These are phyloP conservation scores for Smallanthus sonchifolius DNA, from an alignment of 129 eudicot genomes.

Conservation along the genomic window DNA sequence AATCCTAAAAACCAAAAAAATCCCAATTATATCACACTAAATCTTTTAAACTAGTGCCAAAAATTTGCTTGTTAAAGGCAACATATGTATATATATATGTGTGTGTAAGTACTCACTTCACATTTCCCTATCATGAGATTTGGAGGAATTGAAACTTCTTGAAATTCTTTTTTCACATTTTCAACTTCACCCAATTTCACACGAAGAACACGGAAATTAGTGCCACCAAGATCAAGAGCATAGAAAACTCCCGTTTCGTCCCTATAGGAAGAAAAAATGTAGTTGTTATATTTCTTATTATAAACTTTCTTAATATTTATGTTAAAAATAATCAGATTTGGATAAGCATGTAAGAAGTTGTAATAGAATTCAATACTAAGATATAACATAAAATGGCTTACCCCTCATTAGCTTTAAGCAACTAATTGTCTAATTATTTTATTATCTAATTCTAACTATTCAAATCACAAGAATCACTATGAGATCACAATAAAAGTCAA, in stretches of 20 bases:
- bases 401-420: background rate
- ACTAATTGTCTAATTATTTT: background rate
- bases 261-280: constrained; percentile 32
- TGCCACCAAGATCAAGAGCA: constrained; percentile 99
- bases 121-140: constrained; percentile 79
- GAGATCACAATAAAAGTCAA: background rate
- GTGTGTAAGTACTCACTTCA: constrained; percentile 47
- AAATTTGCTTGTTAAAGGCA: background rate
- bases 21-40: background rate
- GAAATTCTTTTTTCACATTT: constrained; percentile 54
- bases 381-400: background rate
- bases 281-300: background rate
- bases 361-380: background rate
- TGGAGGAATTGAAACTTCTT: constrained; percentile 85
- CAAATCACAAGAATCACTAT: background rate
- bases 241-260: constrained; percentile 78
- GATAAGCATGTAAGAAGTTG: background rate
- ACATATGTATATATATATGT: background rate
- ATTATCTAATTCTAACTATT: background rate
- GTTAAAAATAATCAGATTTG: background rate
- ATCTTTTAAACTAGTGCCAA: background rate
- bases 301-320: background rate
- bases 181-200: constrained; percentile 73
- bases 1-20: constrained; percentile 39
- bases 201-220: constrained; percentile 91